These are phyloP conservation scores for Coemansia sp. DNA, from an alignment of 192 early-diverging fungal species.

Conservation along the genomic window DNA sequence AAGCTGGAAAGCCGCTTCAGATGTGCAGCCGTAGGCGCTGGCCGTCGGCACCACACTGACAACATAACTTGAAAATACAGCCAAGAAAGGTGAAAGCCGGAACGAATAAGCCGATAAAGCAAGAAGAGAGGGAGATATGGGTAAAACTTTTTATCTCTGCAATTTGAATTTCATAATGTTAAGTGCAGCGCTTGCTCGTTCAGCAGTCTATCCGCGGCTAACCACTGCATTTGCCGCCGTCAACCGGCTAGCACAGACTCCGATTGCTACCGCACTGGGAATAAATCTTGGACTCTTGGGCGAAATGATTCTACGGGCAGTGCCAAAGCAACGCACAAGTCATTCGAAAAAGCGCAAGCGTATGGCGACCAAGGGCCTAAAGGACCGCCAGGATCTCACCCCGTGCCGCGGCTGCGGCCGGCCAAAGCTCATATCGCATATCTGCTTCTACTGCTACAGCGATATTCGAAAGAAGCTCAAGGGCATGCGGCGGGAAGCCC, in stretches of 20 bases:
- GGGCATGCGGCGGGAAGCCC: conserved; percentile 21
- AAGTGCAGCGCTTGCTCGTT: conserved; percentile 19
- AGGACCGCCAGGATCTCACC: conserved; percentile 65
- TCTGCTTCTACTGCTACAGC: conserved; percentile 72
- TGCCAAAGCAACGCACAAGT: conserved; percentile 91
- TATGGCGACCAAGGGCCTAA: conserved; percentile 71
- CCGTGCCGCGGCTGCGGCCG: conserved; percentile 77
- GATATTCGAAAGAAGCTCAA: conserved; percentile 59
- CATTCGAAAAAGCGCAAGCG: conserved; percentile 89
- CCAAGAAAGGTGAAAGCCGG: too few relatives aligned
- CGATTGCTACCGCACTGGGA: conserved; percentile 16
- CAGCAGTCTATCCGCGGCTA: conserved; percentile 20
- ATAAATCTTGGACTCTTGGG: conserved; percentile 33
- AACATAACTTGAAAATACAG: neutral
- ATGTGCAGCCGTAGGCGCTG: neutral
- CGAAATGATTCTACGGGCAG: conserved; percentile 72
- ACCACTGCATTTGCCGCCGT: conserved; percentile 9
- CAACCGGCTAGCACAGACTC: conserved; percentile 12
- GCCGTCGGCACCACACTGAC: neutral
- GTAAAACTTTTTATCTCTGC: neutral
- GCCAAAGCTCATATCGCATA: conserved; percentile 70
- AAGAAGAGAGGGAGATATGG: too few relatives aligned
- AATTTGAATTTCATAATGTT: conserved; percentile 11
- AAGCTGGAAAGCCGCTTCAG: neutral
- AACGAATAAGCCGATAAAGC: too few relatives aligned